Base-by-base conservation (phyloP, 2,329 filamentous ascomycete species). In the Emericellopsis cladophorae region DNA sequence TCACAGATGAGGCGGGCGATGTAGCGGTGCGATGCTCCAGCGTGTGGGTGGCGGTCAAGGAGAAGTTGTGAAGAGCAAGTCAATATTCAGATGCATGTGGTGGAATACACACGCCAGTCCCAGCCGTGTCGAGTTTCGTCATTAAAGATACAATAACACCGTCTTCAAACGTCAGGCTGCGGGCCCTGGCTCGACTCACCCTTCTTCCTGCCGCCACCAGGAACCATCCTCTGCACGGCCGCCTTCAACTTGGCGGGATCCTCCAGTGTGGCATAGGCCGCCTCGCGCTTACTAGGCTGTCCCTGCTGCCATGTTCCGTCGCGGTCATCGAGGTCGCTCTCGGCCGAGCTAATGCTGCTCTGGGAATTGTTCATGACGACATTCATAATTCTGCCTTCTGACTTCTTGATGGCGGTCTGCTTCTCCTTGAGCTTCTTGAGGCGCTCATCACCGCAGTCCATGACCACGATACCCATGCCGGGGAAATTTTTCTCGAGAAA, bases 361-460 rank as follows among this genome's bases (percentile, higher is more conserved):
- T 65, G 61, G 48, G 70, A 79, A 34, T 67, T 63, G 54, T 77
- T 76, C 54, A 74, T 64, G 31, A 79, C 70, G 59, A 79, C 66
- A 42, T 67, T 61, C 29, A 79, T 50, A 44, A 64, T 56, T 8
- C 54, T 50, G 24, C 74, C 72, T 50, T 74, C 68, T 33, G 65
- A 65, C 68, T 84, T 84, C 73, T 92, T 95, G 48, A 72, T 63
- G 44, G 81, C 74, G 22, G 76, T 66, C 63, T 95, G 89, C 45
- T 79, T 72, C 34, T 79, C 64, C 67, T 95, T 95, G 66, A 93
- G 72, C 45, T 76, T 68, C 35, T 70, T 62, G 60, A 94, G 80
- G 48, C 76, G 68, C 44, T 89, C 72, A 9, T 85, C 83, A 42
- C 87, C 85, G 63, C 85, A 93, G 54, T 88, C 82, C 50, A 90